A percentile compares a stretch with the other conserved stretches of the same genome.
phyloP scores from a whole-genome alignment of 169 alveolate species.

The Babesia microti region DNA sequence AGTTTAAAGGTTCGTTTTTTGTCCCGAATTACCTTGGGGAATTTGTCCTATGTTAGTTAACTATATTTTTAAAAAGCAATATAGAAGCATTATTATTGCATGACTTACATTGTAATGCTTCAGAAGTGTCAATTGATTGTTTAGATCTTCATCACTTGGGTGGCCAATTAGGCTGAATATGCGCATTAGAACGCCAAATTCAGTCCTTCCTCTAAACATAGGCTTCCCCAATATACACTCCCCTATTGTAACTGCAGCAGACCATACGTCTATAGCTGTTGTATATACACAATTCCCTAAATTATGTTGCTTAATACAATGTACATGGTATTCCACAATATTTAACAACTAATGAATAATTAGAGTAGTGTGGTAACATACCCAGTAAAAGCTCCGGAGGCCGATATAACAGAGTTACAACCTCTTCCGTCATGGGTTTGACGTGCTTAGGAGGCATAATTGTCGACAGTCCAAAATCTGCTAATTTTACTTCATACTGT shows the following conservation, averaged over 20 bases:
- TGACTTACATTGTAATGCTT: conserved; percentile 26
- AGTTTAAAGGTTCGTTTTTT: conserved; percentile 34
- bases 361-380: conserved; percentile 19
- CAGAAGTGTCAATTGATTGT: conserved; percentile 19
- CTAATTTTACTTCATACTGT: conserved; percentile 59
- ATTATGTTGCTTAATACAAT: no score
- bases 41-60: conserved; percentile 16
- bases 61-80: no score
- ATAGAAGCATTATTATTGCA: background rate
- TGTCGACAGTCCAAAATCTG: conserved; percentile 57
- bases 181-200: conserved; percentile 64
- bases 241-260: conserved; percentile 61
- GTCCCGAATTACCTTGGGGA: conserved; percentile 51
- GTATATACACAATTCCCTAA: conserved; percentile 50
- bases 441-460: conserved; percentile 50
- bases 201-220: conserved; percentile 76
- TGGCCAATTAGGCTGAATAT: conserved; percentile 64
- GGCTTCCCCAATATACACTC: conserved; percentile 76
- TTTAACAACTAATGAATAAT: no score
- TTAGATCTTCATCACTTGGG: conserved; percentile 63
- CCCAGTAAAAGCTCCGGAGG: conserved; percentile 61
- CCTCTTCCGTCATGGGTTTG: conserved; percentile 56
- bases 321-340: no score
- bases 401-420: conserved; percentile 57
- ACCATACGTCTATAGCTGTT: conserved; percentile 61